Evolutionary conservation across 2,329 filamentous ascomycete species (phyloP).

Genomic region (Stagonosporopsis cucurbitacearum): DNA sequence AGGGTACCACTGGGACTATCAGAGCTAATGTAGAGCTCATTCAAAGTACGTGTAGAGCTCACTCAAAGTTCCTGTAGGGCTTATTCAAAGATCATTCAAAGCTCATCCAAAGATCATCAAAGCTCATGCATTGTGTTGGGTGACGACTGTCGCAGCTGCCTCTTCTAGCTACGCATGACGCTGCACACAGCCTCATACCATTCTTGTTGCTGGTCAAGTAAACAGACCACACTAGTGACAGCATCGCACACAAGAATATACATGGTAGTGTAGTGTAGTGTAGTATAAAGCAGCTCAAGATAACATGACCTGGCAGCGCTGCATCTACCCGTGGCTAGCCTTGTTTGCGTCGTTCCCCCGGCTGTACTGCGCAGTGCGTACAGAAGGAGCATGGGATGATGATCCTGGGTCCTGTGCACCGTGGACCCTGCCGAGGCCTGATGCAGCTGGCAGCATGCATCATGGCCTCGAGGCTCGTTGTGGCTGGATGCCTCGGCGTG

Average conservation of each 20-base stretch:
- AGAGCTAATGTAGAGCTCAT: no score
- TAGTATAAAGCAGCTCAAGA: no score
- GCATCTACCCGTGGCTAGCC: slow-evolving; percentile 16
- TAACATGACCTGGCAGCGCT: slow-evolving; percentile 15
- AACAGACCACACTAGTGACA: no score
- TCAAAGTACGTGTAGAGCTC: no score
- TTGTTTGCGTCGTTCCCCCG: slow-evolving; percentile 3
- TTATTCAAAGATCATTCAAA: no score
- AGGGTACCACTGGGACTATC: no score
- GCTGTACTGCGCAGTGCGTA: no score
- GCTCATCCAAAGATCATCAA: background rate
- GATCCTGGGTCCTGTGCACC: slow-evolving; percentile 3
- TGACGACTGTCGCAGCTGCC: background rate
- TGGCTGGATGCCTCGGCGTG: slow-evolving; percentile 8
- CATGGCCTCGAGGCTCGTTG: no score
- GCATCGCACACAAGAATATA: no score
- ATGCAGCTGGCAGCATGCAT: background rate
- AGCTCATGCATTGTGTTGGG: background rate
- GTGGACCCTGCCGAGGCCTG: slow-evolving; percentile 4
- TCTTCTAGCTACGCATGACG: background rate
- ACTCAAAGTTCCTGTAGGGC: background rate
- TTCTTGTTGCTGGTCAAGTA: no score
- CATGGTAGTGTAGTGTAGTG: no score
- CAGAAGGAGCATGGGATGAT: slow-evolving; percentile 13
- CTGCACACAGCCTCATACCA: background rate